A percentile compares a stretch with the other conserved stretches of the same genome.
These are phyloP conservation scores for Chrysoporthe austroafricana DNA, from an alignment of 2,329 filamentous ascomycete genomes.

Conservation along the genomic window DNA sequence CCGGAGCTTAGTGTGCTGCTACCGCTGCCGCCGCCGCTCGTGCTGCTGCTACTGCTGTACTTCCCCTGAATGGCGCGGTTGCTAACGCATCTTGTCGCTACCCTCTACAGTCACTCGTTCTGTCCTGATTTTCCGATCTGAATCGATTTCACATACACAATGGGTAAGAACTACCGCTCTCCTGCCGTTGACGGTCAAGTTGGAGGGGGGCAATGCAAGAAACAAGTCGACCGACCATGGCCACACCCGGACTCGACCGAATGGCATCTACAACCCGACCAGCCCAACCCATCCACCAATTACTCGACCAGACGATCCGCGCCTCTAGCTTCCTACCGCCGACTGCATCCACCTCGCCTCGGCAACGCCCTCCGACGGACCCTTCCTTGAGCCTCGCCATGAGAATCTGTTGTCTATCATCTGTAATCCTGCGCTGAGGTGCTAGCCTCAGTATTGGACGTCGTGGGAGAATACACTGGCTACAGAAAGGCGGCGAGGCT, in stretches of 20 bases:
- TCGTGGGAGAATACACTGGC: background rate
- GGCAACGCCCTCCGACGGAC: slow-evolving; percentile 7
- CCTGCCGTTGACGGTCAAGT: background rate
- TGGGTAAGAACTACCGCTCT: slow-evolving; percentile 26
- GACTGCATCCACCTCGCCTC: background rate
- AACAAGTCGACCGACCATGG: slow-evolving; percentile 1
- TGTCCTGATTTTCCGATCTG: slow-evolving; percentile 25
- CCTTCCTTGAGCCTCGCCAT: background rate
- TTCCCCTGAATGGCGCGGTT: slow-evolving; percentile 15
- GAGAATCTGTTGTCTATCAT: background rate
- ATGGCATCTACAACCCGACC: background rate
- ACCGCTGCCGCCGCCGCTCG: background rate
- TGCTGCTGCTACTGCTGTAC: background rate
- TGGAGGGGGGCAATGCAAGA: slow-evolving; percentile 27
- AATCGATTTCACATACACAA: slow-evolving; percentile 27
- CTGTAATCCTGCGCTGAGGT: background rate
- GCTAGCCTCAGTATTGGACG: background rate
- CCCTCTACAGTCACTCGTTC: slow-evolving; percentile 28
- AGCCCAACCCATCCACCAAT: background rate
- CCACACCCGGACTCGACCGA: background rate
- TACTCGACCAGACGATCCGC: background rate
- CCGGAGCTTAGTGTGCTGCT: slow-evolving; percentile 2
- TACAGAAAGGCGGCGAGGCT: slow-evolving; percentile 45
- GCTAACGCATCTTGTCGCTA: slow-evolving; percentile 19
- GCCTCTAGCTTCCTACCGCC: background rate